Conservation (phyloP, 495 filamentous ascomycete species). For the Neurospora discreta region DNA sequence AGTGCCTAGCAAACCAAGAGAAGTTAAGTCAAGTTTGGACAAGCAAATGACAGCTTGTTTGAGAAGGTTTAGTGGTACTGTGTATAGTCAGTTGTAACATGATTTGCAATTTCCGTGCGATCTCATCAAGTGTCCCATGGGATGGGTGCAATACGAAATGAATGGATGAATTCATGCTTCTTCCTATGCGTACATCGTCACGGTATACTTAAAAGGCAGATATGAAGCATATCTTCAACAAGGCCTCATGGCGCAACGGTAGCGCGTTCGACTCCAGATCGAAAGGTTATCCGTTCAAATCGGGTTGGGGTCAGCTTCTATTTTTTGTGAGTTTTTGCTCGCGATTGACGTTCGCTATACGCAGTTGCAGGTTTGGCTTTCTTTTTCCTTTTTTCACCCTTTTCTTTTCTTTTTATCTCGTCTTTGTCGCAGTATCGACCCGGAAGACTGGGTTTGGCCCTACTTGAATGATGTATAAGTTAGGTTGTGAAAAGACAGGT, state of each 20-base stretch:
- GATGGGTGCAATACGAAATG: neutral
- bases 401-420: neutral
- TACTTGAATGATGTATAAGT: too few species aligned
- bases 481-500: too few species aligned
- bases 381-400: neutral
- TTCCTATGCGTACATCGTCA: rapidly evolving
- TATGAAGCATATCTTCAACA: neutral
- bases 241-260: neutral
- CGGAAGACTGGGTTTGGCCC: too few species aligned
- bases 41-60: too few species aligned
- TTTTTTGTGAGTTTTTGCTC: neutral
- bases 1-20: neutral
- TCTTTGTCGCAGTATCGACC: too few species aligned
- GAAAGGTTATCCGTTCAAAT: neutral
- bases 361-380: neutral
- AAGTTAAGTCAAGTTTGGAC: neutral
- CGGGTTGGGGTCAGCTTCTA: neutral
- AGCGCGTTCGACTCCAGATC: neutral
- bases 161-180: neutral
- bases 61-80: neutral
- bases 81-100: neutral
- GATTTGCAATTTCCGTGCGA: neutral
- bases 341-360: too few species aligned
- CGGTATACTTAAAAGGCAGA: rapidly evolving
- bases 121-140: neutral